phyloP scores from a whole-genome alignment of 106 monocot genomes.

The Allium sativum region DNA sequence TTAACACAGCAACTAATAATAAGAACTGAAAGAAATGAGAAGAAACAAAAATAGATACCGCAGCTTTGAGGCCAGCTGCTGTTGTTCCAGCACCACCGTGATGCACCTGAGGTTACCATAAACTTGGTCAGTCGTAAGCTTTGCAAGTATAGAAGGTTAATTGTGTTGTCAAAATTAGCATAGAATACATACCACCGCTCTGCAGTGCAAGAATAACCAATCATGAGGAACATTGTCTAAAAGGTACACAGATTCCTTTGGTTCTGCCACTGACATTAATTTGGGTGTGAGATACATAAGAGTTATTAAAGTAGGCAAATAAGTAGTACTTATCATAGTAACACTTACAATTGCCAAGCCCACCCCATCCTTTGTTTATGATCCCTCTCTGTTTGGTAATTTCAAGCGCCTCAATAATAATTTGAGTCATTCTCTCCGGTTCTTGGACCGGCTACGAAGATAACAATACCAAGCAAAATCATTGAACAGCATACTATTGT shows the following conservation, averaged over 20 bases:
- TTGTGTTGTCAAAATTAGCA: neutral
- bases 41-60: slow-evolving; percentile 29
- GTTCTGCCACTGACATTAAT: slow-evolving; percentile 16
- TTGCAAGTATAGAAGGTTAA: neutral
- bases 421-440: slow-evolving; percentile 44
- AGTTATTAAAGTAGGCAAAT: too few relatives aligned
- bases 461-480: neutral
- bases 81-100: slow-evolving; percentile 99
- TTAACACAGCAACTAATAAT: too few relatives aligned
- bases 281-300: too few relatives aligned
- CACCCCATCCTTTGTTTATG: slow-evolving; percentile 91
- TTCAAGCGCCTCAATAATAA: slow-evolving; percentile 54
- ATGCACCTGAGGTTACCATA: slow-evolving; percentile 49
- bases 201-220: slow-evolving; percentile 93
- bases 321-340: too few relatives aligned
- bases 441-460: slow-evolving; percentile 50
- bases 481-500: too few relatives aligned
- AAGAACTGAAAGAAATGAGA: slow-evolving; percentile 8
- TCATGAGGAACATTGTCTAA: slow-evolving; percentile 96
- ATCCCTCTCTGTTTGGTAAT: slow-evolving; percentile 63
- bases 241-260: slow-evolving; percentile 46
- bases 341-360: slow-evolving; percentile 79
- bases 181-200: slow-evolving; percentile 71
- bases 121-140: slow-evolving; percentile 9
- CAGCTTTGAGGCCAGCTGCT: slow-evolving; percentile 91